Evolutionary conservation across 768 basidiomycete species (phyloP), one percentile per base, ranked within the genome.

Genomic region (Termitomyces titanicus): DNA sequence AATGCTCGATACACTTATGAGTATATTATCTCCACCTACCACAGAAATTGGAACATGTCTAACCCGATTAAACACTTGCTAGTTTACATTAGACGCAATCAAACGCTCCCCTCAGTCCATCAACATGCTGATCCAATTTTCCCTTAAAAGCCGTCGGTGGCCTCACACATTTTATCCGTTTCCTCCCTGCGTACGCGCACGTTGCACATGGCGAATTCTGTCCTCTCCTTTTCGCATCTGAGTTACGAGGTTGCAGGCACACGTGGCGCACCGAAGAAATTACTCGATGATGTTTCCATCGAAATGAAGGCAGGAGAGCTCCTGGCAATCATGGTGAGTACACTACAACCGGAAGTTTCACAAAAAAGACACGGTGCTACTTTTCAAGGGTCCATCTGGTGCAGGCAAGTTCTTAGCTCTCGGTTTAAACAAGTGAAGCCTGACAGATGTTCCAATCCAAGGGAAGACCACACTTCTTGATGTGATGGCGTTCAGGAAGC

Each of bases 391-490:
- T 3, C 75, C 76, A 1, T 78, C 76, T n/a, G 76, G 76, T 18
- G 74, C 76, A 59, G 75, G 75, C 72, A 37, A 50, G 67, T 63
- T 49, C 5, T 10, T 37, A 27, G 11, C 34, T 10, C 12, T 42
- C 37, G 25, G 8, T 47, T 22, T n/a, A 25, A 15, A n/a, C 25
- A 39, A 75, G 55, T 53, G 33, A 31, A 20, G 51, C 11, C 27
- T 43, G 34, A 54, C 20, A 51, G 18, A 12, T 45, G 3, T 22
- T 9, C 24, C 6, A 15, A 11, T 17, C 12, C 25, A 29, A 74
- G 75, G 76, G 7, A 78, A 78, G 58, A 78, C 75, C 56, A 78
- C 76, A 0, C 68, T 78, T 6, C 70, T 78, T 25, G 76, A 78
- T 57, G 65, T 77, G 34, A 78, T 77, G 76, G 71, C 74, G 0